These are phyloP conservation scores for Brettanomyces custersianus DNA, from an alignment of 805 yeast species.

Conservation along the genomic window DNA sequence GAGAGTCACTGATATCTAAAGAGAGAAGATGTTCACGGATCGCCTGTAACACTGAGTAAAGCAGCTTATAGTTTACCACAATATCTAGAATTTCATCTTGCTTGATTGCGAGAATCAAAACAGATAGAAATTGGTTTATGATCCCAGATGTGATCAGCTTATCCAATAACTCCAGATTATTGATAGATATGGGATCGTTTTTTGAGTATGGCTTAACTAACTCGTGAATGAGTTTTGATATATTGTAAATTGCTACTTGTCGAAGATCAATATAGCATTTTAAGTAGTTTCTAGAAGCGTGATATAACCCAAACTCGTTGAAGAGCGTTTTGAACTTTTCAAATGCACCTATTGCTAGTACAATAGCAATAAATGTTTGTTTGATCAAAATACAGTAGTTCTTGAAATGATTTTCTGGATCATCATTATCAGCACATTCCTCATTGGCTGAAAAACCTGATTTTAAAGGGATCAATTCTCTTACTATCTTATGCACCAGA, in stretches of 20 bases:
- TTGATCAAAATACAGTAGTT: conserved; percentile 12
- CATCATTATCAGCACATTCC: too few relatives aligned
- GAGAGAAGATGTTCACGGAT: conserved; percentile 11
- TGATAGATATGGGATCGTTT: conserved; percentile 4
- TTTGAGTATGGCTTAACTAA: conserved; percentile 10
- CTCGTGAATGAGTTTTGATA: conserved; percentile 14
- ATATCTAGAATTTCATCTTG: conserved; percentile 23
- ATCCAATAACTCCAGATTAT: conserved; percentile 10
- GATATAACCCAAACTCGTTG: conserved; percentile 19
- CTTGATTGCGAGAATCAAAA: conserved; percentile 20
- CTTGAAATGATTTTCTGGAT: too few relatives aligned
- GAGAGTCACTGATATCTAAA: conserved; percentile 9
- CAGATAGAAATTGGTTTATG: conserved; percentile 18
- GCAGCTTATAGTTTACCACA: conserved; percentile 17
- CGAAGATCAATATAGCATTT: conserved; percentile 19
- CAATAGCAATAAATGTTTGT: conserved; percentile 18
- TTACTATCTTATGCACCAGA: conserved; percentile 17
- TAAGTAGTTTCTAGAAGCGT: conserved; percentile 16
- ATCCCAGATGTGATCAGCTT: conserved; percentile 14
- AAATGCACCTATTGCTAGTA: conserved; percentile 19
- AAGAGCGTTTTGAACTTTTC: conserved; percentile 17
- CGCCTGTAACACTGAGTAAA: conserved; percentile 18
- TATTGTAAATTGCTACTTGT: conserved; percentile 15
- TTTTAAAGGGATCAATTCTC: conserved; percentile 16
- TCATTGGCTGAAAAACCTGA: too few relatives aligned